These are phyloP conservation scores for Dioscorea cayenensis DNA, from an alignment of 116 monocot species.

Conservation along the genomic window DNA sequence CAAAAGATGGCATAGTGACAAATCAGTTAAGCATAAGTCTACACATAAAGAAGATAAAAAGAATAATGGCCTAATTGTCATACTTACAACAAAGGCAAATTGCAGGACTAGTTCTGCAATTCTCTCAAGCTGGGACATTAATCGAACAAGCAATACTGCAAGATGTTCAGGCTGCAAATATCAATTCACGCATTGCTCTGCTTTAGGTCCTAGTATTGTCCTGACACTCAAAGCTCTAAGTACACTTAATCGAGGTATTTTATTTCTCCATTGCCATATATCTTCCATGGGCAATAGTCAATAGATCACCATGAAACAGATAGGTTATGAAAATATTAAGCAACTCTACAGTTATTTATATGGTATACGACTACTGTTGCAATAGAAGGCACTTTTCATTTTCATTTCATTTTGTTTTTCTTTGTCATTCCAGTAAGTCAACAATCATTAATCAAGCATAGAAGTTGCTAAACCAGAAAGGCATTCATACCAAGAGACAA, in stretches of 20 bases:
- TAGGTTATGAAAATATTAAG: not conserved
- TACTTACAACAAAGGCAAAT: constrained; percentile 67
- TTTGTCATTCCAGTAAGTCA: too few species aligned
- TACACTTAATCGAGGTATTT: constrained; percentile 74
- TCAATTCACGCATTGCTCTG: constrained; percentile 65
- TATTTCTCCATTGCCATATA: constrained; percentile 83
- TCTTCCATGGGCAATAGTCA: constrained; percentile 94
- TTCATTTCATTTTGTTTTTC: too few species aligned
- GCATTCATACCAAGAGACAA: constrained; percentile 64
- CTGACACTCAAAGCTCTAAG: constrained; percentile 67
- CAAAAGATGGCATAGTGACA: not conserved
- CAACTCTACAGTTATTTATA: too few species aligned
- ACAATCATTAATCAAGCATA: too few species aligned
- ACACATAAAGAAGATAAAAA: not conserved
- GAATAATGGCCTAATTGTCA: not conserved
- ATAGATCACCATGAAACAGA: constrained; percentile 58
- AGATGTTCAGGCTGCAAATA: constrained; percentile 55
- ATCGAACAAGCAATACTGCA: constrained; percentile 43
- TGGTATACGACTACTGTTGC: not conserved
- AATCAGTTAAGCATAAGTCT: too few species aligned
- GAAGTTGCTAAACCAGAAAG: not conserved
- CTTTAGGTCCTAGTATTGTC: constrained; percentile 67
- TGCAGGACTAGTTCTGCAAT: constrained; percentile 69
- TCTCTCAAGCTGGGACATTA: constrained; percentile 66
- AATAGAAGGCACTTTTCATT: not conserved